Conservation (phyloP, 768 basidiomycete genomes). For the Hydnomerulius pinastri region DNA sequence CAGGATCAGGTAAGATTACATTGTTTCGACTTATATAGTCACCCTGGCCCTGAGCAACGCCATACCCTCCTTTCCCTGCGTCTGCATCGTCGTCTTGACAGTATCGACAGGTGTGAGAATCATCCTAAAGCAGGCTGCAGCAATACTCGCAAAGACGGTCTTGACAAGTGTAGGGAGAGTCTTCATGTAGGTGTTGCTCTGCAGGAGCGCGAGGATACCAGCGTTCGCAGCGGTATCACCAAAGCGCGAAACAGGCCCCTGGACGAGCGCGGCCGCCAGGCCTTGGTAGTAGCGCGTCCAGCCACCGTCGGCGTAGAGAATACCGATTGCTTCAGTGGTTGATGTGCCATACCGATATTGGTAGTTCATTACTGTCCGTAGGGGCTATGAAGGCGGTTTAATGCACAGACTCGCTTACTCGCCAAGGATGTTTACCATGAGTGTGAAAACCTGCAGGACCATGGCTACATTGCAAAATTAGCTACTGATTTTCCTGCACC, state of each 20-base stretch:
- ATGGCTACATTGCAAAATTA: slow-evolving; percentile 57
- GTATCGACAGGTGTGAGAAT: slow-evolving; percentile 92
- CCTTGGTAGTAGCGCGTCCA: slow-evolving; percentile 88
- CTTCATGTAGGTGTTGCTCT: slow-evolving; percentile 72
- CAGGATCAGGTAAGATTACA: not conserved
- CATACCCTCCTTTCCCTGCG: slow-evolving; percentile 75
- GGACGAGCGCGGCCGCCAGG: slow-evolving; percentile 80
- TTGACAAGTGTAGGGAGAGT: slow-evolving; percentile 65
- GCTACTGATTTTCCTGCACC: not conserved
- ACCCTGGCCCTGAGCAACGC: slow-evolving; percentile 68
- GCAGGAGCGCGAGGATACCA: slow-evolving; percentile 83
- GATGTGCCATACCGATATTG: slow-evolving; percentile 89
- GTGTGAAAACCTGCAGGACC: slow-evolving; percentile 88
- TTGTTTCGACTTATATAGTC: slow-evolving; percentile 11
- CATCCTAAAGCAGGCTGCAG: slow-evolving; percentile 87
- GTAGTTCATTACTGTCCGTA: slow-evolving; percentile 99
- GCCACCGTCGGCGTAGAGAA: slow-evolving; percentile 78
- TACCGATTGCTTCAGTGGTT: slow-evolving; percentile 61
- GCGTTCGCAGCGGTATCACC: slow-evolving; percentile 96
- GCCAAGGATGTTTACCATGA: slow-evolving; percentile 55
- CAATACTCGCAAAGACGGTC: slow-evolving; percentile 75
- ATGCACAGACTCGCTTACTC: not conserved
- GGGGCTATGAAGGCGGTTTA: slow-evolving; percentile 49
- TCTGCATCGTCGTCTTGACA: slow-evolving; percentile 93
- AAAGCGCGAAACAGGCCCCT: slow-evolving; percentile 83